Base-by-base conservation (phyloP, 352 stramenopile genomes). In the Phytophthora cactorum region DNA sequence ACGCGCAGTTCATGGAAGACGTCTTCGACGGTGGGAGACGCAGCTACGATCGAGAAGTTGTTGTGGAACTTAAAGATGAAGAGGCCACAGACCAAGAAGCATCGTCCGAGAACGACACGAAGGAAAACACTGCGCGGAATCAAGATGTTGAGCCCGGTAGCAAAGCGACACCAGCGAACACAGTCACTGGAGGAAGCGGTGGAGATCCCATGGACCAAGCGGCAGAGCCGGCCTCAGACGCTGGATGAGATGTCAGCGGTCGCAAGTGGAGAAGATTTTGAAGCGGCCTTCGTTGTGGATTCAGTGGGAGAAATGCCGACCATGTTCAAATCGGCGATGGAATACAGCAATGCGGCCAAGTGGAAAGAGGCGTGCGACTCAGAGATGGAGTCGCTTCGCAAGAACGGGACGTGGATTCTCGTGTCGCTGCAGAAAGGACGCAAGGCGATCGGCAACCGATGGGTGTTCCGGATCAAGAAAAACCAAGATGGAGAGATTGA, bases 401-500 rank as follows among this genome's bases (percentile, higher is more conserved):
- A 57, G 29, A 73, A 73, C 41, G 25, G 63, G 31, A 68, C 66
- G 14, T 68, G 59, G 47, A 32, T 22, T 0, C 31, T 72, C 4
- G 45, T 72, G 53, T 29, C 49, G 25, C 51, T 62, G 15, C 49
- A 43, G 1, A 28, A 29, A 1, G 52, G 58, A 14, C 36, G 57
- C 14, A 65, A 57, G 15, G 43, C 51, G n/a, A 60, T 73, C 38
- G 47, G 34, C 32, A 59, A 56, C 17, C 27, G 57, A 36, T 70
- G 59, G 54, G 49, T 63, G 12, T 59, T 70, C 28, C 25, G 50
- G 2, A 29, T 66, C 1, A 69, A 74, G 49, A 17, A 66, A 7
- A 70, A 62, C 25, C 25, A 52, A 15, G 45, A 49, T 58, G 59
- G 58, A 36, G 12, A 56, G n/a, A 52, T 73, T 45, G 65, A 69